phyloP scores from a whole-genome alignment of 208 protist species.

The Trypanosoma lewisi region DNA sequence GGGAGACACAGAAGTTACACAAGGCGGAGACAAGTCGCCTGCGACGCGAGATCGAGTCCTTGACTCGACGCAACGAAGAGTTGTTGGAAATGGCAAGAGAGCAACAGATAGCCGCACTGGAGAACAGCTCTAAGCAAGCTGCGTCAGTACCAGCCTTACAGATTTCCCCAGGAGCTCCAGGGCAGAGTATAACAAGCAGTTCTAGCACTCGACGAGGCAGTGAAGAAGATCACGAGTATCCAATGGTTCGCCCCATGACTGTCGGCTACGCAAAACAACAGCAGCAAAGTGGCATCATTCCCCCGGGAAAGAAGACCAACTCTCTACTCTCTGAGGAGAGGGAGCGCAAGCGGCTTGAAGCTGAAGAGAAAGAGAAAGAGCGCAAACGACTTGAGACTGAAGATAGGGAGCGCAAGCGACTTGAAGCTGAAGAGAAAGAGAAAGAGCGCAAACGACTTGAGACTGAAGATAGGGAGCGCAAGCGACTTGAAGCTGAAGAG shows the following conservation, averaged over 20 bases:
- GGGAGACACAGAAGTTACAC: conserved; percentile 61
- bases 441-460: conserved; percentile 1
- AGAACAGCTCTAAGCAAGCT: conserved; percentile 14
- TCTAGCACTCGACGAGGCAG: conserved; percentile 1
- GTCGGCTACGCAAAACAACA: neutral
- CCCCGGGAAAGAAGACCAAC: conserved; percentile 6
- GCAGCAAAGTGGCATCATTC: neutral
- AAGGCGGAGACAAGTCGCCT: conserved; percentile 73
- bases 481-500: conserved; percentile 11
- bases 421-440: conserved; percentile 8
- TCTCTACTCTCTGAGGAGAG: neutral
- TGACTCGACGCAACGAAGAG: conserved; percentile 79
- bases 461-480: conserved; percentile 14
- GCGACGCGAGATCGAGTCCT: conserved; percentile 78
- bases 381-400: conserved; percentile 22
- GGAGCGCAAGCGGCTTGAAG: conserved; percentile 12
- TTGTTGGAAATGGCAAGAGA: conserved; percentile 76
- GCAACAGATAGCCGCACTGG: conserved; percentile 54
- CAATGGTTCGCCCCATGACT: neutral
- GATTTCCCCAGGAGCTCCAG: conserved; percentile 3
- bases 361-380: conserved; percentile 9
- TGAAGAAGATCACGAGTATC: conserved; percentile 1
- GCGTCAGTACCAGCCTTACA: conserved; percentile 2
- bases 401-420: conserved; percentile 14
- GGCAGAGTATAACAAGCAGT: neutral